Conservation (phyloP, 2,329 filamentous ascomycete genomes). For the Cladosporium phlei region DNA sequence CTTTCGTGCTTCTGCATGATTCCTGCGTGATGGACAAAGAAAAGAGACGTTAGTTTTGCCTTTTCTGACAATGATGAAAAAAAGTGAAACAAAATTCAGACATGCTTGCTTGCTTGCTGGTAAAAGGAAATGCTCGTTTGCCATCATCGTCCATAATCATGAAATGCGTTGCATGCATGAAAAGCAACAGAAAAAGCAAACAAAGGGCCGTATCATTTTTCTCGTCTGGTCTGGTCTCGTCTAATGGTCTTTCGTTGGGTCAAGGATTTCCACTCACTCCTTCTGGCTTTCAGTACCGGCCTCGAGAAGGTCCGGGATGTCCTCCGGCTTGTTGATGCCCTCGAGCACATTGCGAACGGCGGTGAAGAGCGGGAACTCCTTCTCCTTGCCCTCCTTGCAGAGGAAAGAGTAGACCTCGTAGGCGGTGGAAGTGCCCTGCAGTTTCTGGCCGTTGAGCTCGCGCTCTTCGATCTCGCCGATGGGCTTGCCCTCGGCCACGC, state of each 20-base stretch:
- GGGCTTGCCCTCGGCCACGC: slow-evolving; percentile 69
- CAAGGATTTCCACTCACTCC: slow-evolving; percentile 11
- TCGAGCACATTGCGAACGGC: slow-evolving; percentile 78
- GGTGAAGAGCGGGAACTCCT: slow-evolving; percentile 87
- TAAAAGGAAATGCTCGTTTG: too few species aligned
- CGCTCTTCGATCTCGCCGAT: slow-evolving; percentile 84
- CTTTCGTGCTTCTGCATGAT: not conserved
- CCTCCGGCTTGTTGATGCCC: slow-evolving; percentile 69
- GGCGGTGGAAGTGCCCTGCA: slow-evolving; percentile 90
- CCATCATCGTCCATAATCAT: too few species aligned
- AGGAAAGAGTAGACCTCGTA: slow-evolving; percentile 88
- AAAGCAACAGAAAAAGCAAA: too few species aligned
- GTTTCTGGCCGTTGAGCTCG: slow-evolving; percentile 92
- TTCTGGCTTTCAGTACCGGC: slow-evolving; percentile 12
- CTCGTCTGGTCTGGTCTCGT: not conserved
- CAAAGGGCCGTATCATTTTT: too few species aligned
- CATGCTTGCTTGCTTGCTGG: too few species aligned
- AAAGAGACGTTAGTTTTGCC: slow-evolving; percentile 10
- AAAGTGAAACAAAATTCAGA: too few species aligned
- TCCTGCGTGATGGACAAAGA: slow-evolving; percentile 7
- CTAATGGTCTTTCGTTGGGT: too few species aligned
- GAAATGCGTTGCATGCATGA: too few species aligned
- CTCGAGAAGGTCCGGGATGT: slow-evolving; percentile 65
- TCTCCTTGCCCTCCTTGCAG: slow-evolving; percentile 68
- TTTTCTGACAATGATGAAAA: too few species aligned